Conservation (phyloP, 2,329 filamentous ascomycete species). For the Cryphonectria parasitica region DNA sequence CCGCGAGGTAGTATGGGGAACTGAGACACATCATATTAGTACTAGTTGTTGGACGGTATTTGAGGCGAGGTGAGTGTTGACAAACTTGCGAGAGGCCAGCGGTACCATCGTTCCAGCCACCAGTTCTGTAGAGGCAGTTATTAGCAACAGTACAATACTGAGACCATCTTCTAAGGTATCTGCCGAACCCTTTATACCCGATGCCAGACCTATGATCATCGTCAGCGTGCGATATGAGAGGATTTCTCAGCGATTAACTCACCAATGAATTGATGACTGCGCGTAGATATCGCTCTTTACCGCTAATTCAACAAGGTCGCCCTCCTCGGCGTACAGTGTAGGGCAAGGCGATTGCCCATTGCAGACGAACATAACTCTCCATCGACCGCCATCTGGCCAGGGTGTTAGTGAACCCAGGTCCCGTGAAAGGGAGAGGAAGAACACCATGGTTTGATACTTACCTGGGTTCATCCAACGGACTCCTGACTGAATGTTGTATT, state of each 20-base stretch:
- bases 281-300: conserved; percentile 30
- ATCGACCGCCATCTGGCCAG: conserved; percentile 27
- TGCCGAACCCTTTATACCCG: conserved; percentile 10
- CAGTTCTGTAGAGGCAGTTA: conserved; percentile 12
- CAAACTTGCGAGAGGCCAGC: conserved; percentile 28
- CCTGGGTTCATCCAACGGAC: conserved; percentile 21
- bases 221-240: not conserved
- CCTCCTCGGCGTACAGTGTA: conserved; percentile 28
- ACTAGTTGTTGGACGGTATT: not conserved
- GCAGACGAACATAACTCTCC: conserved; percentile 30
- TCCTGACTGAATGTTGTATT: conserved; percentile 6
- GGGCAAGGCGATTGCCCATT: conserved; percentile 30
- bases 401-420: conserved; percentile 1
- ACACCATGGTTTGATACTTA: not conserved
- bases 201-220: conserved; percentile 19
- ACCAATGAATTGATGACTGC: conserved; percentile 31
- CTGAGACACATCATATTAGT: conserved; percentile 10
- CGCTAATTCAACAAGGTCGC: conserved; percentile 29
- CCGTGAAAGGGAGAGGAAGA: not conserved
- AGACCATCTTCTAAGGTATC: not conserved
- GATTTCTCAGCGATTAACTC: not conserved
- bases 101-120: conserved; percentile 30
- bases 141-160: not conserved
- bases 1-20: conserved; percentile 28
- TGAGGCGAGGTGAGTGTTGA: not conserved